Percentiles rank a stretch among this genome's conserved stretches.
These are phyloP conservation scores for Mycena vitilis DNA, from an alignment of 768 basidiomycete species.

Conservation along the genomic window DNA sequence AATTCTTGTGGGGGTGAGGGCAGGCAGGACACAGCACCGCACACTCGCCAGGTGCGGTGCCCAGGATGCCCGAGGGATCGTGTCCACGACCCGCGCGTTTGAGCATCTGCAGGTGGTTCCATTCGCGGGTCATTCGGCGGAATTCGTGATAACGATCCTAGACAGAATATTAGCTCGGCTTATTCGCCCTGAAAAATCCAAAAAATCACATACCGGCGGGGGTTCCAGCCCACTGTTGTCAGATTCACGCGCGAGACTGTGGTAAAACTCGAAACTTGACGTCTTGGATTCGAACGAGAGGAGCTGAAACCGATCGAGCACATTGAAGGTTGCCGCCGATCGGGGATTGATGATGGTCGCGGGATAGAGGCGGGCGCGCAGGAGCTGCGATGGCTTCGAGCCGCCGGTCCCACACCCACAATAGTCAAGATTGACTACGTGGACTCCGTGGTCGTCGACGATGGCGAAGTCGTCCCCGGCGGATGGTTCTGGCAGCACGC, in stretches of 20 bases:
- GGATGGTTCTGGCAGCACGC: not conserved
- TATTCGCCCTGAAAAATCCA: not conserved
- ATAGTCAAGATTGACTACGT: slow-evolving; percentile 1
- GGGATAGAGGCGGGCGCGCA: slow-evolving; percentile 10
- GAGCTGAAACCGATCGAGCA: not conserved
- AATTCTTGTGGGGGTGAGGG: slow-evolving; percentile 40
- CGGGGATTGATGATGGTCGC: not conserved
- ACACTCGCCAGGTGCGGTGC: slow-evolving; percentile 31
- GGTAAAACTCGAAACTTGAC: slow-evolving; percentile 16
- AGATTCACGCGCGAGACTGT: not conserved
- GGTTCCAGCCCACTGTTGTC: slow-evolving; percentile 9
- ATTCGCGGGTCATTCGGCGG: slow-evolving; percentile 30
- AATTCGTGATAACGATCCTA: slow-evolving; percentile 35
- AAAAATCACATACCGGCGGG: not conserved
- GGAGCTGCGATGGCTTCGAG: not conserved
- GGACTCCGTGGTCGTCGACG: slow-evolving; percentile 9
- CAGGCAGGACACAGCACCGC: slow-evolving; percentile 40
- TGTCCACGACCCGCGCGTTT: slow-evolving; percentile 37
- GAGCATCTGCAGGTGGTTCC: slow-evolving; percentile 36
- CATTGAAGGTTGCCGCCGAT: slow-evolving; percentile 15
- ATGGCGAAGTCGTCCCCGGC: slow-evolving; percentile 3
- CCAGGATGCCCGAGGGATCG: slow-evolving; percentile 28
- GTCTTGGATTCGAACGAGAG: slow-evolving; percentile 14
- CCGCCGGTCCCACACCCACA: slow-evolving; percentile 11
- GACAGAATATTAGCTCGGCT: not conserved